Conservation (phyloP, 1,139 yeast species). For the Tardiomyces blankii region DNA sequence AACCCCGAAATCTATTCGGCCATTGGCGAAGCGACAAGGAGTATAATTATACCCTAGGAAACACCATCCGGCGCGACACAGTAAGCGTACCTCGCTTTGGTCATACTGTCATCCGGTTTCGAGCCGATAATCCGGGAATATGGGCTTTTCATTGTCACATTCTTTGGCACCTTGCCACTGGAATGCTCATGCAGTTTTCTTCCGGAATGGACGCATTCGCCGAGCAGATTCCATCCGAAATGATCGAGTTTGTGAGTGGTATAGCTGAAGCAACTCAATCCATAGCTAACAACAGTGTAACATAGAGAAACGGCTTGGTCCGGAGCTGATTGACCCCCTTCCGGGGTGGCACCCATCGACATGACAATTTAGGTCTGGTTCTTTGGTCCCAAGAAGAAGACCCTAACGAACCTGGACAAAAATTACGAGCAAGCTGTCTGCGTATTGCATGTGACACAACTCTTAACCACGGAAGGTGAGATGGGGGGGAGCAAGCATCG, state of each 20-base stretch:
- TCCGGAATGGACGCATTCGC: conserved; percentile 11
- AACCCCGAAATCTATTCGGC: conserved; percentile 18
- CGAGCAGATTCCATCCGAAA: conserved; percentile 6
- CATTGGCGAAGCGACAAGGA: conserved; percentile 33
- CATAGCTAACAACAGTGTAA: background rate
- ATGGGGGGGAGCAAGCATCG: background rate
- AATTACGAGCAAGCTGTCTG: too few relatives aligned
- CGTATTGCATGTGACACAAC: too few relatives aligned
- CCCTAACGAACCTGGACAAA: too few relatives aligned
- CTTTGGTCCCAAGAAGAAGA: too few relatives aligned
- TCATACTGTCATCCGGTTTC: conserved; percentile 46
- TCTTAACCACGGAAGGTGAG: too few relatives aligned
- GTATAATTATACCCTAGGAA: conserved; percentile 41
- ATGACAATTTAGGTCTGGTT: background rate
- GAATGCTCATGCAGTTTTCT: conserved; percentile 20
- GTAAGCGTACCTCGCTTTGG: conserved; percentile 49
- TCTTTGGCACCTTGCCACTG: conserved; percentile 60
- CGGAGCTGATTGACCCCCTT: background rate
- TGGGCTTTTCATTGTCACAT: conserved; percentile 81
- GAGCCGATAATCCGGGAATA: conserved; percentile 62
- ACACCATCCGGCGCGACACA: conserved; percentile 57
- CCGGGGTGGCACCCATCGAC: background rate
- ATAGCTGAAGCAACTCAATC: background rate
- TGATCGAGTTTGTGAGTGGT: conserved; percentile 4
- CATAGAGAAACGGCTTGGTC: background rate